Evolutionary conservation across 345 rosid species (phyloP), one percentile per base, ranked within the genome.

Genomic region (Melaleuca alternifolia): DNA sequence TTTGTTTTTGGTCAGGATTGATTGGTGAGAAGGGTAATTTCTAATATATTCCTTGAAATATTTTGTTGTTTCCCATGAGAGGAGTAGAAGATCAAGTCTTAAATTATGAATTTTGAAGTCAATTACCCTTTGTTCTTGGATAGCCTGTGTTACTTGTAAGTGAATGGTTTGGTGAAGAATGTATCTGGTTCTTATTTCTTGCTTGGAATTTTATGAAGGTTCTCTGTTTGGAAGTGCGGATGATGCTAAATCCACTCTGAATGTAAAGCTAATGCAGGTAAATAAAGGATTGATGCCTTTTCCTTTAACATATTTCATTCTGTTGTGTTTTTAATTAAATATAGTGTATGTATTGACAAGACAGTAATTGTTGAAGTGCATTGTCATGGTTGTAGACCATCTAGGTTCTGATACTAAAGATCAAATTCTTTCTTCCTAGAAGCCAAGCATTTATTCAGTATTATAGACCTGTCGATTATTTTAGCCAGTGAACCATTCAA

Each of bases 261-360:
- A 44, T 87, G 93, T 95, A 89, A 96, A 93, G 93, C 91, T 97
- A 84, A 96, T 97, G 99, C 97, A 96, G 96, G 99, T 97, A 83
- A 83, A 83, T 59, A 50, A 5, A 9, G 7, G 53, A 26, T 83
- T 51, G 8, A 51, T 52, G 54, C 85, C 44, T 30, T 54, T 51
- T 28, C 46, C 26, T 83, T 83, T 71, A 37, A 71, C 81, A 18
- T 52, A 83, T 83, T 28, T 59, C 10, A 13, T 48, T 23, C 84
- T 30, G 37, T 48, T 82, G 54, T 28, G 56, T n/a, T 82, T 82
- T 30, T 52, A 71, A 37, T 37, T 37, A 37, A 37, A 71, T 37
- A 71, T 2, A 3, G 81, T 20, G 24, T 37, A 71, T 37, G 48
- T 41, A 71, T 37, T 37, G 81, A 71, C 2, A 0, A 41, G 23